phyloP scores from a whole-genome alignment of 176 grass and related monocot species.

The Zea luxurians region DNA sequence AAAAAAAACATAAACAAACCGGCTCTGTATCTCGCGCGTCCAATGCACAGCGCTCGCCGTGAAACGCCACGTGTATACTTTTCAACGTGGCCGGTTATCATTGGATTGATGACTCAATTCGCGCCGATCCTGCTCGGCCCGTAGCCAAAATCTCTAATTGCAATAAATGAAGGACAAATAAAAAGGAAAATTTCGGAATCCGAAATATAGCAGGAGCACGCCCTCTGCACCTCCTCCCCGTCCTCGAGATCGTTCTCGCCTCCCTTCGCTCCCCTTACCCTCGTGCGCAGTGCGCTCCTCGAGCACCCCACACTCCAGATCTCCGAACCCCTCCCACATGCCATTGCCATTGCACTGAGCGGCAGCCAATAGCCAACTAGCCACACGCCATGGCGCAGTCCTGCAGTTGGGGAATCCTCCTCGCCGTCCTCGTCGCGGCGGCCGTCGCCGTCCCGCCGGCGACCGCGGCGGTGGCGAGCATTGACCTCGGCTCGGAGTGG shows the following conservation, averaged over 20 bases:
- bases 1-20: no score
- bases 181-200: not conserved
- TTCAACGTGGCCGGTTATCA: slow-evolving; percentile 40
- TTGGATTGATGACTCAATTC: slow-evolving; percentile 48
- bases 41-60: slow-evolving; percentile 59
- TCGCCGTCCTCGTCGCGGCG: slow-evolving; percentile 28
- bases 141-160: not conserved
- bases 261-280: not conserved
- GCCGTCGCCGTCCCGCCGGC: slow-evolving; percentile 41
- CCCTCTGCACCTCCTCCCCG: slow-evolving; percentile 26
- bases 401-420: slow-evolving; percentile 17
- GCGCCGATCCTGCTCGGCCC: slow-evolving; percentile 4
- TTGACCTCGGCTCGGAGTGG: slow-evolving; percentile 97
- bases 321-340: slow-evolving; percentile 44
- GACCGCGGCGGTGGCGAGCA: slow-evolving; percentile 80
- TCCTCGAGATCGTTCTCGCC: slow-evolving; percentile 44
- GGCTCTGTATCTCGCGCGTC: slow-evolving; percentile 9
- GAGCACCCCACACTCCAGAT: slow-evolving; percentile 39
- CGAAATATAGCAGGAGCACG: slow-evolving; percentile 34
- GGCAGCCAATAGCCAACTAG: not conserved
- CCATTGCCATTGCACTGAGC: slow-evolving; percentile 31
- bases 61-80: slow-evolving; percentile 51
- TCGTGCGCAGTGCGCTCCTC: slow-evolving; percentile 17
- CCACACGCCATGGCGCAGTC: slow-evolving; percentile 26
- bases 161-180: not conserved